Conservation (phyloP, 768 basidiomycete species). For the Kwoniella heveanensis region DNA sequence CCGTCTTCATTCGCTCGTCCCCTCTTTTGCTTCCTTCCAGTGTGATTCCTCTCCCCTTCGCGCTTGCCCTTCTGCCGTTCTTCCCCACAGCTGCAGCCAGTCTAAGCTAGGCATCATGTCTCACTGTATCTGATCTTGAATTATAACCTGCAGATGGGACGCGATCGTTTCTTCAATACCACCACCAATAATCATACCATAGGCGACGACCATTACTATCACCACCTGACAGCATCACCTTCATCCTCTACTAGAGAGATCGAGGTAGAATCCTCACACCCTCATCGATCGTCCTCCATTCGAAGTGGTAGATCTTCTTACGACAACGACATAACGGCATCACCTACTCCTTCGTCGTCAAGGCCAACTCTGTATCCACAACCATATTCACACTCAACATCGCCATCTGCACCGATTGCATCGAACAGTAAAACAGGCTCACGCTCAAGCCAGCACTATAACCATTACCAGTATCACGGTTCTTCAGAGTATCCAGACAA, state of each 20-base stretch:
- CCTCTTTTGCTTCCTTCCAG: neutral
- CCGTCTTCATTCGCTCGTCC: neutral
- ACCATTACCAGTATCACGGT: too few relatives aligned
- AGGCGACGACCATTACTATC: neutral
- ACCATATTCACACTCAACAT: too few relatives aligned
- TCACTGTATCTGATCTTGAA: neutral
- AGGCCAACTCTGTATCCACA: neutral
- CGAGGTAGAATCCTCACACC: neutral
- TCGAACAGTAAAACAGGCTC: neutral
- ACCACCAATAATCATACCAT: neutral
- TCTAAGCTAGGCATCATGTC: slow-evolving; percentile 1
- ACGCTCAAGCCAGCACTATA: neutral
- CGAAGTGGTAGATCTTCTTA: neutral
- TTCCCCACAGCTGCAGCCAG: neutral
- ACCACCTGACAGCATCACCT: too few relatives aligned
- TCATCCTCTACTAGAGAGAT: neutral
- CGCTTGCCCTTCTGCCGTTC: too few relatives aligned
- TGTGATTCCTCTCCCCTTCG: too few relatives aligned
- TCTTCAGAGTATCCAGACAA: neutral
- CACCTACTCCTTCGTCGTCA: neutral
- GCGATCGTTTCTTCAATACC: neutral
- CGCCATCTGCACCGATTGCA: neutral
- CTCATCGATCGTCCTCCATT: neutral
- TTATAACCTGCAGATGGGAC: neutral
- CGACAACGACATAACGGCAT: neutral